Base-by-base conservation (phyloP, 2,329 filamentous ascomycete genomes). In the Calycina herbarum region DNA sequence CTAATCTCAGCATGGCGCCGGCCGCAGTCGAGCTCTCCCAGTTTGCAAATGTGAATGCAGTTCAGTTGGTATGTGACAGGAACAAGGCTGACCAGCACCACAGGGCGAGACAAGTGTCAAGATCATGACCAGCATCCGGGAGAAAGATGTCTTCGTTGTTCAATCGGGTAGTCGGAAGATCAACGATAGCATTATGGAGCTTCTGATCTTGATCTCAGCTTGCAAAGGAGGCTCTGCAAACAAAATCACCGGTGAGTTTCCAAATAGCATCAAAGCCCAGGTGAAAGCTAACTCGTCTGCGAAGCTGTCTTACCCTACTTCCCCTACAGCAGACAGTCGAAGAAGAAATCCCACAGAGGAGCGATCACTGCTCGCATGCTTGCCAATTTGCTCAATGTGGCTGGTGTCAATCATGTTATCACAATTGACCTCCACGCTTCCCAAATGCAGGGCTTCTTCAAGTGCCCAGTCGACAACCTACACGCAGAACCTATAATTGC, bases 361-460 rank as follows among this genome's bases (percentile, higher is more conserved):
- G 93, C 95, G 66, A 98, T 99, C 76, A 97, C 95, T 8, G 95
- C 95, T 64, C 89, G 94, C 72, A 97, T 99, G 93, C 86, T 99
- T 62, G 94, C 95, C 67, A 99, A 99, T 78, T 86, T 98, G 60
- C 88, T 99, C 72, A 87, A 91, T 67, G 91, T 99, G 65, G 95
- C 95, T 61, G 95, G 95, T 63, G 93, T 99, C 71, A 93, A 96
- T 80, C 95, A 99, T 82, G 92, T 99, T 77, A 94, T 99, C 74
- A 99, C 95, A 17, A 91, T 99, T 76, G 95, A 99, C 76, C 85
- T 99, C 35, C 95, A 99, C 81, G 92, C 92, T 62, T 93, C 91
- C n/a, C 95, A 98, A 81, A 98, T 98, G 93, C 95, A 99, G 80
- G 95, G 95, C 66, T 99, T 99, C 82, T 99, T 99, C 85, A 92